Conservation (phyloP, 768 basidiomycete species). For the Suillus occidentalis region DNA sequence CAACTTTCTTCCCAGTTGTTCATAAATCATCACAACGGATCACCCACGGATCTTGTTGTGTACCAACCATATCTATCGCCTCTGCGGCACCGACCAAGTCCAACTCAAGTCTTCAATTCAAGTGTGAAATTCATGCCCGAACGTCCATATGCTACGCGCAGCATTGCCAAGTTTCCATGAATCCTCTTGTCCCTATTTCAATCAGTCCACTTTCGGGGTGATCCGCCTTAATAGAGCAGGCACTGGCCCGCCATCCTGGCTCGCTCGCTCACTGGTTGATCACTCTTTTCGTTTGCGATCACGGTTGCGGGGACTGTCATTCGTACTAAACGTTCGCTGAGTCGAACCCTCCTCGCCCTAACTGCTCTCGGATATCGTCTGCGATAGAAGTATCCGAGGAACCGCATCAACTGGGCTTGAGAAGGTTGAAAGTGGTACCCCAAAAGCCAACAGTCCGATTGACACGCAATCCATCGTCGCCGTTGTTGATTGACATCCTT, state of each 20-base stretch:
- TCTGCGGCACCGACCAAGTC: constrained; percentile 1
- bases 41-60: not conserved
- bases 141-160: not conserved
- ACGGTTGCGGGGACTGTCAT: not conserved
- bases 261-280: not conserved
- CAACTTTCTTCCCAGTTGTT: not conserved
- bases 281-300: not conserved
- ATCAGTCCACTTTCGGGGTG: not conserved
- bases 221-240: not conserved
- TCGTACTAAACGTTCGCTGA: not conserved
- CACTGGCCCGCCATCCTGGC: not conserved
- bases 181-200: not conserved
- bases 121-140: not conserved
- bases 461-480: not conserved
- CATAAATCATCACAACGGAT: not conserved
- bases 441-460: not conserved
- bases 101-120: not conserved
- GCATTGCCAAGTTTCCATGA: not conserved
- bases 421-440: not conserved
- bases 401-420: not conserved
- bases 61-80: not conserved
- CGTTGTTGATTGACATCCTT: not conserved
- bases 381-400: not conserved
- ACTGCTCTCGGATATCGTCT: not conserved
- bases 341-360: not conserved